Evolutionary conservation across 2,329 filamentous ascomycete genomes (phyloP).

Genomic region (Xylariaceae sp.): DNA sequence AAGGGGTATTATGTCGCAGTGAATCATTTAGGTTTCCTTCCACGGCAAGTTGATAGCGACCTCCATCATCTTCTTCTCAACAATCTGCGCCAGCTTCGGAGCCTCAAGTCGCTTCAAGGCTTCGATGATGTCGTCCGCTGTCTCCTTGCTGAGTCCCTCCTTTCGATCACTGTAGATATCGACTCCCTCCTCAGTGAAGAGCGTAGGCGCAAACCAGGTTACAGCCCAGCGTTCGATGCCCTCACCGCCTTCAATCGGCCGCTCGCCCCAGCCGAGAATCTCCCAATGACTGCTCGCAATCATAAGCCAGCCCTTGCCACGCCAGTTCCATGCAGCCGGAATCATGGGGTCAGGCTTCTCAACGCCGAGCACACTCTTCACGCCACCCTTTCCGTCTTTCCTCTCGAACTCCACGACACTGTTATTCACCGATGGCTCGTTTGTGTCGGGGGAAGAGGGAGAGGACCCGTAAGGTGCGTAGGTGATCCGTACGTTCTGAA

Average conservation of each 20-base stretch:
- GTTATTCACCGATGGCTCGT: constrained; percentile 49
- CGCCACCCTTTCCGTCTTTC: constrained; percentile 38
- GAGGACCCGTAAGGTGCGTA: constrained; percentile 45
- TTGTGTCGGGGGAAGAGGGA: constrained; percentile 22
- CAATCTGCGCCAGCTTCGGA: constrained; percentile 48
- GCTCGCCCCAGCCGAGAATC: constrained; percentile 67
- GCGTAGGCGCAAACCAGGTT: constrained; percentile 76
- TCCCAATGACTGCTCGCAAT: constrained; percentile 77
- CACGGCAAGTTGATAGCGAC: constrained; percentile 51
- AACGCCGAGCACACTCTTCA: constrained; percentile 60
- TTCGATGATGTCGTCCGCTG: constrained; percentile 51
- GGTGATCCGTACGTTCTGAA: constrained; percentile 74
- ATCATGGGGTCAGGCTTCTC: constrained; percentile 45
- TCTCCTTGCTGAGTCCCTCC: constrained; percentile 54
- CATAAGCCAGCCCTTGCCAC: constrained; percentile 68
- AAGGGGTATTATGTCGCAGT: constrained; percentile 2
- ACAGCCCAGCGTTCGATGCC: constrained; percentile 63
- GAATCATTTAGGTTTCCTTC: constrained; percentile 32
- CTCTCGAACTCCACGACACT: constrained; percentile 62
- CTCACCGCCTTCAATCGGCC: constrained; percentile 26
- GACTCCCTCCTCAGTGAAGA: constrained; percentile 77
- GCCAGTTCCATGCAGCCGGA: constrained; percentile 62
- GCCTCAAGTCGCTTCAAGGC: constrained; percentile 51
- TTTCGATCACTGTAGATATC: constrained; percentile 67
- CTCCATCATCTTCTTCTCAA: constrained; percentile 44